Evolutionary conservation across 805 yeast genomes (phyloP).

Genomic region (Kazachstania africana): DNA sequence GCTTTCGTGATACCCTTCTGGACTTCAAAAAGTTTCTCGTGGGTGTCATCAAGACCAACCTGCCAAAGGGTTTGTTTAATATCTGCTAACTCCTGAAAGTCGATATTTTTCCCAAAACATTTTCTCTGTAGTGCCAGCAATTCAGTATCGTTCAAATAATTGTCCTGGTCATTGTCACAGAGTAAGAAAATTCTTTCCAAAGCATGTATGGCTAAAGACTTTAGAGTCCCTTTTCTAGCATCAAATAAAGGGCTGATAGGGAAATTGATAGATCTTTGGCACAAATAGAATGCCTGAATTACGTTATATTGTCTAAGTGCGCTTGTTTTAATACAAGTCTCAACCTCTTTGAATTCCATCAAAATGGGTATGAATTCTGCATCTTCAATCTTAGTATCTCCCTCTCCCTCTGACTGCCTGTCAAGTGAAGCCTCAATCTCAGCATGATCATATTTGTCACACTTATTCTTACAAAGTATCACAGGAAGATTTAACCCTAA

Average conservation of each 20-base stretch:
- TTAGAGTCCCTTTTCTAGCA: constrained; percentile 74
- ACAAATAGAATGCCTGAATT: constrained; percentile 73
- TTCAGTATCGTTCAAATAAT: constrained; percentile 60
- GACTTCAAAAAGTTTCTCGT: constrained; percentile 19
- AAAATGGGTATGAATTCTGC: constrained; percentile 81
- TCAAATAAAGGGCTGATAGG: constrained; percentile 91
- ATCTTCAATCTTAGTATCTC: constrained; percentile 38
- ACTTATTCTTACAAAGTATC: constrained; percentile 79
- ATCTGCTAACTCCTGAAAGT: constrained; percentile 36
- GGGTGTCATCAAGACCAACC: constrained; percentile 1
- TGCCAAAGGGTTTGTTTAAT: constrained; percentile 32
- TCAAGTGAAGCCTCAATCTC: too few relatives aligned
- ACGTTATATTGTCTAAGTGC: constrained; percentile 79
- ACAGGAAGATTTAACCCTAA: constrained; percentile 90
- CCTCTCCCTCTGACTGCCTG: background rate
- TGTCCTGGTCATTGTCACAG: constrained; percentile 87
- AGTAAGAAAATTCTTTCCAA: constrained; percentile 71
- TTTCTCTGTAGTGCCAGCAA: constrained; percentile 55
- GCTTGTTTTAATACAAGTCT: constrained; percentile 79
- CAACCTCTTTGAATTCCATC: constrained; percentile 88
- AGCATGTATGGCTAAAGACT: constrained; percentile 67
- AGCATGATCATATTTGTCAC: constrained; percentile 31
- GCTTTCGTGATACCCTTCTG: constrained; percentile 51
- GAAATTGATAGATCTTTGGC: constrained; percentile 86
- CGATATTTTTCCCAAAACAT: constrained; percentile 56